Evolutionary conservation across 306 rosid species (phyloP), one percentile per base, ranked within the genome.

Genomic region (Begonia masoniana): DNA sequence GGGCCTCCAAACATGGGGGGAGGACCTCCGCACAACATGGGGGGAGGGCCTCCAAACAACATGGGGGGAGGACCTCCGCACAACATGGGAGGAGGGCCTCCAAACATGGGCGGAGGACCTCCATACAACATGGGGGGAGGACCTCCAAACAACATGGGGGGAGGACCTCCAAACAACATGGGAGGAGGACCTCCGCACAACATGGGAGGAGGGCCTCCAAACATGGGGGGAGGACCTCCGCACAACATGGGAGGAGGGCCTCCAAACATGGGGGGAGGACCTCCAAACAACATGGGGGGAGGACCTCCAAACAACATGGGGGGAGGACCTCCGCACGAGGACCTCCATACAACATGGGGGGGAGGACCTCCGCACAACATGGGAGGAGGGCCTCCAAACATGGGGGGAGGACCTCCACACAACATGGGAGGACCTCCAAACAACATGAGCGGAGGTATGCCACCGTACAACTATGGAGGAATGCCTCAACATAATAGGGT

Each of bases 141-240:
- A 1, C 45, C 58, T 12, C 15, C 58, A 15, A n/a, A n/a, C n/a
- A n/a, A 36, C 64, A 47, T 35, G 0, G 57, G 62, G 9, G 76
- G 76, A 1, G 8, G 0, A 7, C 52, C 71, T 10, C 65, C 69
- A 0, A 56, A 46, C 9, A 56, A 64, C 58, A 14, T 14, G 1
- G n/a, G n/a, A n/a, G 60, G 69, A 17, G 10, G 4, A 4, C 68
- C 71, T 10, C 74, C 76, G n/a, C n/a, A n/a, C n/a, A 61, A 60
- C 26, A 47, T 62, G 59, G 50, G 23, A 10, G 79, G 79, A 35
- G 31, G 21, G 2, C 68, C 77, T 12, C 80, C 71, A 9, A 56
- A 51, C 48, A 16, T 58, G 67, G 41, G 31, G 14, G 50, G 17
- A 24, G 26, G 10, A 19, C 16, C 64, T 4, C 47, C 16, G 7